Percentiles rank a stretch among this genome's conserved stretches.
Conservation (phyloP, 1,284 basidiomycete genomes). For the Trichosporon ovoides region DNA sequence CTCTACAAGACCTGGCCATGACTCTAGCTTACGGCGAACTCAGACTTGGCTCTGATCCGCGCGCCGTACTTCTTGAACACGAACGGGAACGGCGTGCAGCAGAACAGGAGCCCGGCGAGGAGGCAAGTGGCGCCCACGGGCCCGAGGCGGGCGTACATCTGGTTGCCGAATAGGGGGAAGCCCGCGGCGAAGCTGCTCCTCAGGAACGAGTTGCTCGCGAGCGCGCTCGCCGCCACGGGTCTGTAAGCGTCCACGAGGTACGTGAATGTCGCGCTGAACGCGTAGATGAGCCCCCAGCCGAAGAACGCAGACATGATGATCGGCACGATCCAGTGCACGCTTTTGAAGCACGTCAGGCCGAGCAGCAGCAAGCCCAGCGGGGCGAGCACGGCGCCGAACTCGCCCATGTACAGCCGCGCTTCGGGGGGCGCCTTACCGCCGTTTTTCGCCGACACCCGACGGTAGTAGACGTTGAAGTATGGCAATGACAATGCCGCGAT, state of each 20-base stretch:
- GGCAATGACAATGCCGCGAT: slow-evolving; percentile 57
- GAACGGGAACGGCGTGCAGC: slow-evolving; percentile 66
- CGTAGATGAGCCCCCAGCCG: slow-evolving; percentile 53
- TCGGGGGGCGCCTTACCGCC: slow-evolving; percentile 63
- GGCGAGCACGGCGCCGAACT: slow-evolving; percentile 63
- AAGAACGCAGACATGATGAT: slow-evolving; percentile 36
- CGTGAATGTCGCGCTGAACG: slow-evolving; percentile 65
- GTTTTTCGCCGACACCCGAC: slow-evolving; percentile 38
- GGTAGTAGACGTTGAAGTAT: slow-evolving; percentile 57
- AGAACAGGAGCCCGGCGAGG: slow-evolving; percentile 63
- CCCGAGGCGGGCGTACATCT: slow-evolving; percentile 54
- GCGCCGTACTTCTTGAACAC: slow-evolving; percentile 46
- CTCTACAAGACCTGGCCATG: too few species aligned
- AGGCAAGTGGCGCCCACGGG: slow-evolving; percentile 69
- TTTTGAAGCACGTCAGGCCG: slow-evolving; percentile 63
- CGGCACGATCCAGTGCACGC: slow-evolving; percentile 60
- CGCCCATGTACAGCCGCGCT: slow-evolving; percentile 60
- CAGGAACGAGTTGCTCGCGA: slow-evolving; percentile 67
- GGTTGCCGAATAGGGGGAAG: slow-evolving; percentile 57
- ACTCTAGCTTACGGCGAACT: slow-evolving; percentile 4
- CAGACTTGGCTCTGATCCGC: slow-evolving; percentile 24
- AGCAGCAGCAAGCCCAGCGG: slow-evolving; percentile 67
- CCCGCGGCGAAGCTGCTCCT: slow-evolving; percentile 63
- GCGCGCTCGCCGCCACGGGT: slow-evolving; percentile 68
- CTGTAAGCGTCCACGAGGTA: slow-evolving; percentile 57